Percentiles rank a stretch among this genome's conserved stretches.
Conservation (phyloP, 306 rosid species). For the Glycyrrhiza uralensis region DNA sequence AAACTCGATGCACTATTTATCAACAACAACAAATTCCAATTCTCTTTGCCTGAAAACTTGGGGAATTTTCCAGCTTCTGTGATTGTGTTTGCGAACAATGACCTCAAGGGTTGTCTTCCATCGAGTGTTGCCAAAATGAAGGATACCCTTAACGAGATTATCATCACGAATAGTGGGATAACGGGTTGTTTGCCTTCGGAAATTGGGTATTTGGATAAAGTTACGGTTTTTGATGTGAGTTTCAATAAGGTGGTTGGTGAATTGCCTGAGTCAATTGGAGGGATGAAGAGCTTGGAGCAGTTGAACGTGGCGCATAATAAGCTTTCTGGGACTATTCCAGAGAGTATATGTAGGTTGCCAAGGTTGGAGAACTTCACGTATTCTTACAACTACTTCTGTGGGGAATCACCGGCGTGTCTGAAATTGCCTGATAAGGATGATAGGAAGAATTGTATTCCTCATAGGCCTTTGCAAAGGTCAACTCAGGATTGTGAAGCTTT, state of each 20-base stretch:
- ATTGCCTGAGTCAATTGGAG: constrained; percentile 54
- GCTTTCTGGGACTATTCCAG: constrained; percentile 65
- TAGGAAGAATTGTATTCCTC: constrained; percentile 59
- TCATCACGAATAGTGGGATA: constrained; percentile 57
- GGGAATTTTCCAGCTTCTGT: constrained; percentile 64
- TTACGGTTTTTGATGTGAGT: constrained; percentile 76
- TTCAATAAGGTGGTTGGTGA: constrained; percentile 54
- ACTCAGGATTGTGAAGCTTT: constrained; percentile 49
- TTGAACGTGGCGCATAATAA: constrained; percentile 65
- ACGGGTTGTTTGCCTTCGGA: constrained; percentile 67
- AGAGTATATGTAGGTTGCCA: constrained; percentile 54
- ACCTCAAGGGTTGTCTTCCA: constrained; percentile 63
- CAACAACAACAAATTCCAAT: constrained; percentile 62
- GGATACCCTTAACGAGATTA: constrained; percentile 59
- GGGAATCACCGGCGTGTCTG: constrained; percentile 49
- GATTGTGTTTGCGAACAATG: constrained; percentile 67
- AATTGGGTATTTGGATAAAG: constrained; percentile 47
- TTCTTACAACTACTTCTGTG: constrained; percentile 63
- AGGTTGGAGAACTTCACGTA: constrained; percentile 74
- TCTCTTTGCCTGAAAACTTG: constrained; percentile 54
- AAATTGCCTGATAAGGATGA: constrained; percentile 58
- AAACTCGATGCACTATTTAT: constrained; percentile 78
- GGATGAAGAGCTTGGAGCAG: constrained; percentile 74
- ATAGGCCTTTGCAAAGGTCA: constrained; percentile 65
- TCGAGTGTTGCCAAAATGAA: constrained; percentile 52